phyloP scores from a whole-genome alignment of 139 green algal genomes.

The Closterium sp. region DNA sequence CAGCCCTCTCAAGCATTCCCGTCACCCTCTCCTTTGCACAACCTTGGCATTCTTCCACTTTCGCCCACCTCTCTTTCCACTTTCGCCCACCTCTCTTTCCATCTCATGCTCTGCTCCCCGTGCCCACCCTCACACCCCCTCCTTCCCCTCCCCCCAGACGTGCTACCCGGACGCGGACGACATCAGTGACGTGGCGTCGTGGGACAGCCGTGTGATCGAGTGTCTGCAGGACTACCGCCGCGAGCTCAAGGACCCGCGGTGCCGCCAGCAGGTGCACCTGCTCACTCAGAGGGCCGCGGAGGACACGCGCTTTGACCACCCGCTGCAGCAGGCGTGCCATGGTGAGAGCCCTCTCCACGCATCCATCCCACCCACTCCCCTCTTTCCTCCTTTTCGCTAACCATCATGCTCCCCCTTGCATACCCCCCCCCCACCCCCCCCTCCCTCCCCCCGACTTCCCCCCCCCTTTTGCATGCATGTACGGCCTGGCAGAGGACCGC shows the following conservation, averaged over 20 bases:
- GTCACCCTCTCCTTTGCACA: no score
- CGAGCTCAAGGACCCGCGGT: slow-evolving; percentile 52
- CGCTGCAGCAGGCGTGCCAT: slow-evolving; percentile 42
- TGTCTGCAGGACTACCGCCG: slow-evolving; percentile 52
- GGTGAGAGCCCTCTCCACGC: not conserved
- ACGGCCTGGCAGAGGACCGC: slow-evolving; percentile 32
- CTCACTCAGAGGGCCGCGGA: slow-evolving; percentile 54
- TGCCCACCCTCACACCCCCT: not conserved
- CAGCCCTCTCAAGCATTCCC: no score
- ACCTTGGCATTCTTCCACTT: no score
- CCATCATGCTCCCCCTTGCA: not conserved
- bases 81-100: not conserved
- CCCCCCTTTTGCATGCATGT: not conserved
- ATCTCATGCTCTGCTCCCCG: no score
- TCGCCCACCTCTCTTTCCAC: no score
- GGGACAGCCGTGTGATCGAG: slow-evolving; percentile 36
- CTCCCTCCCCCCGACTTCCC: not conserved
- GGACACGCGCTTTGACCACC: slow-evolving; percentile 81
- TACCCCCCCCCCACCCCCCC: not conserved
- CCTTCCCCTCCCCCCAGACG: not conserved
- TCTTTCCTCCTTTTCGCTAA: not conserved
- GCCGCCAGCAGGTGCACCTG: slow-evolving; percentile 59
- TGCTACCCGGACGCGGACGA: not conserved
- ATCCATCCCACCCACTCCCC: no score
- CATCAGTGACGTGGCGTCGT: not conserved